Evolutionary conservation across 2,329 filamentous ascomycete species (phyloP).

Genomic region (Rhynchosporium graminicola): DNA sequence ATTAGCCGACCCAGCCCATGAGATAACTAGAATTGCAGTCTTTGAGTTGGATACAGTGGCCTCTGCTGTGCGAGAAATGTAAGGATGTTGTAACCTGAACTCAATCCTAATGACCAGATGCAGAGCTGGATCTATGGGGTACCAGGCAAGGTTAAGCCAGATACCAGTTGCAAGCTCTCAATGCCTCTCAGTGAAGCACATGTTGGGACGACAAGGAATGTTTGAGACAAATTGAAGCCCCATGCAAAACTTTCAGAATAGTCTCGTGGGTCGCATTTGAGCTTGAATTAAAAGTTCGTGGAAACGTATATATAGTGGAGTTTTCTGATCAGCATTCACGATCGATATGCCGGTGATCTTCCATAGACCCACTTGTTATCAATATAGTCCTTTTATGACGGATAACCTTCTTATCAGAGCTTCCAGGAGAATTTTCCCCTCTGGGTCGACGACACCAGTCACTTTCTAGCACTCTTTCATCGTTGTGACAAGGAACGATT

Average conservation of each 20-base stretch:
- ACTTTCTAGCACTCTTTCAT: too few relatives aligned
- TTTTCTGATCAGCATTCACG: not conserved
- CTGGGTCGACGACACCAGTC: too few relatives aligned
- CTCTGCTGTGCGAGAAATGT: too few relatives aligned
- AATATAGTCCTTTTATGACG: not conserved
- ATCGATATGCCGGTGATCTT: not conserved
- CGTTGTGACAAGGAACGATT: too few relatives aligned
- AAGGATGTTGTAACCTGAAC: too few relatives aligned
- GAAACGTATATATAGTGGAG: not conserved
- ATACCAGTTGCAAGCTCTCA: not conserved
- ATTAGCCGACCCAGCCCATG: too few relatives aligned
- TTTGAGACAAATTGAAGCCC: not conserved
- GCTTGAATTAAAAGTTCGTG: not conserved
- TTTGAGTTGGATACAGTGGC: too few relatives aligned
- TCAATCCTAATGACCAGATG: too few relatives aligned
- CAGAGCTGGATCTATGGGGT: too few relatives aligned
- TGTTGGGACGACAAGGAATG: not conserved
- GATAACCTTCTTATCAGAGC: not conserved
- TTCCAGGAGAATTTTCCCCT: not conserved
- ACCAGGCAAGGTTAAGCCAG: not conserved
- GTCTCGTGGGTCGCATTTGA: not conserved
- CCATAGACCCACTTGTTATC: not conserved
- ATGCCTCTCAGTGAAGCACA: not conserved
- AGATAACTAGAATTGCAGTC: too few relatives aligned
- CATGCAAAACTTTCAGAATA: not conserved